A percentile compares a stretch with the other conserved stretches of the same genome.
Evolutionary conservation across 2,329 filamentous ascomycete genomes (phyloP).

Genomic region (Fusarium dlaminii): DNA sequence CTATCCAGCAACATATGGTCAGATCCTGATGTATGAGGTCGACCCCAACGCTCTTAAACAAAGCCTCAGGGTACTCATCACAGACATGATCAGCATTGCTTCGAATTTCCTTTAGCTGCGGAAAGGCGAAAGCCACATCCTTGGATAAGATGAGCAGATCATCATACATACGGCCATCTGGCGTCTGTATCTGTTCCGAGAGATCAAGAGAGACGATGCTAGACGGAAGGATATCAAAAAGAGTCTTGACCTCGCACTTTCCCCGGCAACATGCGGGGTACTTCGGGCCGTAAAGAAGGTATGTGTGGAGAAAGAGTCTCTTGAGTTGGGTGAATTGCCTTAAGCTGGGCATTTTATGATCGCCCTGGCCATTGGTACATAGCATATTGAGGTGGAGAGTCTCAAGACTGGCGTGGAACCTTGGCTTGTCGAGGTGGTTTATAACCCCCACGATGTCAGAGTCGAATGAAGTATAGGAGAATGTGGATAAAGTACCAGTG

Average conservation of each 20-base stretch:
- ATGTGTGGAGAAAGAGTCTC: background rate
- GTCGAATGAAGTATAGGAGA: background rate
- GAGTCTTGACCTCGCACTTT: background rate
- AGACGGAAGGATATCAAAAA: background rate
- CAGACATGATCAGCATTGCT: background rate
- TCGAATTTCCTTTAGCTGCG: background rate
- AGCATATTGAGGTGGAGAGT: background rate
- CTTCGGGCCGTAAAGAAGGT: background rate
- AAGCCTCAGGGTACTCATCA: rapidly evolving
- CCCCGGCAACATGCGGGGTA: rapidly evolving
- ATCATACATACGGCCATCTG: rapidly evolving
- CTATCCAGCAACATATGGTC: background rate
- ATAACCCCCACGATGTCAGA: rapidly evolving
- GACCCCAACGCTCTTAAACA: background rate
- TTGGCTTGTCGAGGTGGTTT: background rate
- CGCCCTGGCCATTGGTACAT: rapidly evolving
- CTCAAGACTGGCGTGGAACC: background rate
- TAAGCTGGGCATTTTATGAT: background rate
- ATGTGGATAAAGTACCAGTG: background rate
- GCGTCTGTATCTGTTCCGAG: rapidly evolving
- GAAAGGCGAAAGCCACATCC: background rate
- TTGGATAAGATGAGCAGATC: background rate
- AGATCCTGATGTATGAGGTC: background rate
- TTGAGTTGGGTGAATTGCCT: background rate
- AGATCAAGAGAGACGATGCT: background rate